Evolutionary conservation across 257 asterid species (phyloP), one percentile per base, ranked within the genome.

Genomic region (Parsonsia alboflavescens): DNA sequence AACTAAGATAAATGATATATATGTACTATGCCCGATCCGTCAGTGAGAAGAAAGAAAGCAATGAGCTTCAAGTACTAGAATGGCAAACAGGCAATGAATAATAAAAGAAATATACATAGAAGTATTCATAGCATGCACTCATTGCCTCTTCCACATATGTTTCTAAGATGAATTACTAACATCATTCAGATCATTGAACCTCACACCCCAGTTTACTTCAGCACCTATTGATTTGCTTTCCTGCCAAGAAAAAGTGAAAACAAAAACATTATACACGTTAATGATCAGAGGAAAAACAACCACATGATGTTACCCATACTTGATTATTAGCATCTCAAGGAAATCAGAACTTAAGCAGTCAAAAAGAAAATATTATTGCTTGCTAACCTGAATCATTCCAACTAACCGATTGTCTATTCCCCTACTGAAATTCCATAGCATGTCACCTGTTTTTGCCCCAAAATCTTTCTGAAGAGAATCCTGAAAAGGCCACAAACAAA

Each of bases 171-270:
- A 59, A 69, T 19, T 78, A 82, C 96, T 75, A 70, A 92, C 99
- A 77, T 95, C 99, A 74, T 88, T 87, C 75, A 77, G 74, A 76
- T 92, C 85, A 74, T 82, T 87, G 93, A 95, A 95, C 79, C 99
- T 90, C 82, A 95, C 96, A 56, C 98, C 99, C 99, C 99, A 95
- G 83, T 95, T 95, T 42, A 92, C 98, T 50, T 95, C 99, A 52
- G 96, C 99, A 57, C 99, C 96, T 69, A 95, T 75, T 59, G 99
- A 95, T 82, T 92, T 95, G 86, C 86, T 88, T 85, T 89, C 99
- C 99, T 94, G 93, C 85, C 83, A 68, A 79, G 63, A 70, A 26
- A 22, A 36, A 76, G 70, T 17, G 44, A 15, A 84, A 77, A 68
- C 67, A 26, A 53, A 10, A n/a, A 77, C 66, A 30, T 24, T 54